These are phyloP conservation scores for Perilla frutescens DNA, from an alignment of 257 asterid genomes.

Conservation along the genomic window DNA sequence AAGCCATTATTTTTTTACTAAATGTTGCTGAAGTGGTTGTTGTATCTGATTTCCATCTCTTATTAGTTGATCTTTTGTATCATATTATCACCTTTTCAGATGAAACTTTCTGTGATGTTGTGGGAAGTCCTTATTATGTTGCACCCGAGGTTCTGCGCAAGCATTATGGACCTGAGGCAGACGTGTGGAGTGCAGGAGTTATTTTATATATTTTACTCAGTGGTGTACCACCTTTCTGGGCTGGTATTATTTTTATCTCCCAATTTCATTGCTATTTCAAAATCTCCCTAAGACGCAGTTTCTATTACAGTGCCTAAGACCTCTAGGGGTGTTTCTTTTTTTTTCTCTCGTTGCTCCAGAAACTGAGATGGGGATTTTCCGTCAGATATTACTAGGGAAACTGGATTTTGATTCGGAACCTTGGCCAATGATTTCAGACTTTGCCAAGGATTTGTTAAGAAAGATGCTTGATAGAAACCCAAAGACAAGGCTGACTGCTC, in stretches of 20 bases:
- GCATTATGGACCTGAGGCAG: constrained; percentile 94
- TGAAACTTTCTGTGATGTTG: constrained; percentile 83
- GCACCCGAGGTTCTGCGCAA: constrained; percentile 93
- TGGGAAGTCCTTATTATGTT: constrained; percentile 95
- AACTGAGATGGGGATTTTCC: constrained; percentile 97
- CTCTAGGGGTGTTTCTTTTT: constrained; percentile 27
- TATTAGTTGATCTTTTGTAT: neutral
- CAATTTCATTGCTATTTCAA: constrained; percentile 8
- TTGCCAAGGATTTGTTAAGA: constrained; percentile 82
- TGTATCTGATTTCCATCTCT: neutral
- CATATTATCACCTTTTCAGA: constrained; percentile 47
- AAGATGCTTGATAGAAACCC: constrained; percentile 90
- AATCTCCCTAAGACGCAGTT: neutral
- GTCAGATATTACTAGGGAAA: constrained; percentile 76
- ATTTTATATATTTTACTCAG: constrained; percentile 90
- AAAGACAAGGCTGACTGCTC: constrained; percentile 80
- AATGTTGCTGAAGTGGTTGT: neutral
- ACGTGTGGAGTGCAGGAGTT: constrained; percentile 98
- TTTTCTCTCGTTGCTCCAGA: constrained; percentile 54
- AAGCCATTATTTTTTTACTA: neutral
- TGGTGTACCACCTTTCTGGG: constrained; percentile 97
- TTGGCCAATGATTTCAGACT: constrained; percentile 86
- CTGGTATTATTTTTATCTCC: constrained; percentile 53
- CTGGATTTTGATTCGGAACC: constrained; percentile 92
- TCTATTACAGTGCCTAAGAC: constrained; percentile 27